These are phyloP conservation scores for Leccinellum albellum DNA, from an alignment of 768 basidiomycete species.

Conservation along the genomic window DNA sequence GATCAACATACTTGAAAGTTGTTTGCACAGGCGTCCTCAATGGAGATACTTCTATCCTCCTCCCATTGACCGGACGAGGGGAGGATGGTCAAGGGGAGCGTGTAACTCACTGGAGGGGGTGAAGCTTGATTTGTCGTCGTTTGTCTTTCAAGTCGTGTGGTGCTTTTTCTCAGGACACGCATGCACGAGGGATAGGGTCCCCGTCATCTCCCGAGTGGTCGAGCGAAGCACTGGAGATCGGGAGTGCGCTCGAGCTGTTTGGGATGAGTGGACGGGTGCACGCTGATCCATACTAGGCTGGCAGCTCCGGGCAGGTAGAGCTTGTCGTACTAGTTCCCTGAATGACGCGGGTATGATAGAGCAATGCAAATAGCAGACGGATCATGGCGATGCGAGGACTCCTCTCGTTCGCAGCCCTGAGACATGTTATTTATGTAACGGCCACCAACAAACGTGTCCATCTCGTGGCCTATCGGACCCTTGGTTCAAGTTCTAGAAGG, in stretches of 20 bases:
- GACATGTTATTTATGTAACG: too few relatives aligned
- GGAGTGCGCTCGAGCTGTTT: conserved; percentile 49
- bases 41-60: conserved; percentile 29
- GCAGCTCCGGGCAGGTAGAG: too few relatives aligned
- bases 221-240: conserved; percentile 55
- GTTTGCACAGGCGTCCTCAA: background rate
- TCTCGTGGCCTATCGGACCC: too few relatives aligned
- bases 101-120: conserved; percentile 47
- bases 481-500: too few relatives aligned
- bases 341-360: too few relatives aligned
- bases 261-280: conserved; percentile 55
- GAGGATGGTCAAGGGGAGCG: conserved; percentile 40
- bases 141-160: background rate
- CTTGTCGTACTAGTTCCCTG: too few relatives aligned
- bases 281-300: conserved; percentile 39
- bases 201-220: conserved; percentile 44
- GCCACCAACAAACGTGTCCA: too few relatives aligned
- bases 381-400: too few relatives aligned
- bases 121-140: conserved; percentile 15
- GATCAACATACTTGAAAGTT: conserved; percentile 16
- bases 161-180: conserved; percentile 16
- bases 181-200: conserved; percentile 19
- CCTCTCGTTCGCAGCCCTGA: too few relatives aligned
- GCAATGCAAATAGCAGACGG: too few relatives aligned
- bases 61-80: conserved; percentile 23